phyloP scores from a whole-genome alignment of 257 asterid species.

The Scutellaria barbata region DNA sequence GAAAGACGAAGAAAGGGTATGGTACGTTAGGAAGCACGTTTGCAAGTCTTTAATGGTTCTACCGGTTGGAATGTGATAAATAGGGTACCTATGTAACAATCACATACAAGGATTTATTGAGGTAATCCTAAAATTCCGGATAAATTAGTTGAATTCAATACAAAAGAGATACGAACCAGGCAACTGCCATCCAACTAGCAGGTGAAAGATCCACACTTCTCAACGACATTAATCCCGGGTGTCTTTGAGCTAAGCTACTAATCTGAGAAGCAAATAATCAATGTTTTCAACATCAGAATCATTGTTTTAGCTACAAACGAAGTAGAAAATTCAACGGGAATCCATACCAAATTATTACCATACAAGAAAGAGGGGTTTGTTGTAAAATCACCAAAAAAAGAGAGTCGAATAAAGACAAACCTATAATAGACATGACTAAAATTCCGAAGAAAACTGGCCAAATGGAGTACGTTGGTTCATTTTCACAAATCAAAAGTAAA shows the following conservation, averaged over 20 bases:
- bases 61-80: slow-evolving; percentile 76
- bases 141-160: not conserved
- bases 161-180: slow-evolving; percentile 58
- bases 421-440: slow-evolving; percentile 30
- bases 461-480: slow-evolving; percentile 25
- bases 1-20: slow-evolving; percentile 78
- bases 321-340: slow-evolving; percentile 17
- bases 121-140: not conserved
- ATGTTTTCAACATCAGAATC: slow-evolving; percentile 2
- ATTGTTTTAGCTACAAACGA: slow-evolving; percentile 3
- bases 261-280: slow-evolving; percentile 46
- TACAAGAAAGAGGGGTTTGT: not conserved
- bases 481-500: slow-evolving; percentile 36
- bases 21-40: slow-evolving; percentile 80
- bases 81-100: slow-evolving; percentile 65
- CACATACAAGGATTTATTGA: not conserved
- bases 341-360: slow-evolving; percentile 24
- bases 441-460: slow-evolving; percentile 32
- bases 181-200: slow-evolving; percentile 92
- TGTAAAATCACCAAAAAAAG: not conserved
- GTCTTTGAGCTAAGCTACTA: slow-evolving; percentile 49
- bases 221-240: slow-evolving; percentile 68
- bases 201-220: slow-evolving; percentile 85
- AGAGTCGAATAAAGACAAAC: slow-evolving; percentile 36
- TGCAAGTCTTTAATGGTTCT: slow-evolving; percentile 61